Evolutionary conservation across 1,284 basidiomycete species (phyloP), one percentile per base, ranked within the genome.

Genomic region (Ceratobasidium sp.): DNA sequence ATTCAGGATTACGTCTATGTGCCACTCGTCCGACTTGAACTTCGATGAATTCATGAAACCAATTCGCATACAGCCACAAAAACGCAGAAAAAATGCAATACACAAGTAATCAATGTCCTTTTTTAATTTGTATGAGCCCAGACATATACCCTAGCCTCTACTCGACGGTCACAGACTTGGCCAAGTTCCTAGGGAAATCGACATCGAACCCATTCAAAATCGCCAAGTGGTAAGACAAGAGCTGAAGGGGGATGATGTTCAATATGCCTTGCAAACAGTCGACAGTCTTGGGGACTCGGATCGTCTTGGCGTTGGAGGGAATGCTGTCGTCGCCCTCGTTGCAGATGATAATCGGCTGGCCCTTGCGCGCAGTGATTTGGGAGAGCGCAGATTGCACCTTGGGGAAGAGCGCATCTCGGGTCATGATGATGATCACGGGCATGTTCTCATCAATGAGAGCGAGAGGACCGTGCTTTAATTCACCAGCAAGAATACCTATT

Each of bases 371-470:
- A 10, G 93, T 96, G 79, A 99, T 96, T 82, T 99, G 96, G 65
- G 94, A 83, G 75, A 97, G 92, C 32, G 97, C 97, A 17, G 90
- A 93, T 78, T 97, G 94, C 60, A 98, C 96, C 85, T 99, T 99
- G 77, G 96, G 94, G 82, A 98, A 99, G 56, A 98, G 84, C 69
- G 94, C 96, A 82, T 99, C 97, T 76, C 94, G 92, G 52, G 97
- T 99, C 96, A 98, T 98, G 84, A 99, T 88, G 82, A 99, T 93
- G 82, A 98, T 95, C 74, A 97, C 93, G 8, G 93, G 95, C 88
- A 97, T 96, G 82, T 96, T 94, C 83, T 98, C 96, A 79, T 99
- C 96, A 77, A 99, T 92, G 73, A 99, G 83, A 65, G 97, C 96
- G 68, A 99, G 88, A 65, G 97, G 97, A 58, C 97, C 97, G 79